These are phyloP conservation scores for Diutina pseudorugosa DNA, from an alignment of 1,139 yeast species.

Conservation along the genomic window DNA sequence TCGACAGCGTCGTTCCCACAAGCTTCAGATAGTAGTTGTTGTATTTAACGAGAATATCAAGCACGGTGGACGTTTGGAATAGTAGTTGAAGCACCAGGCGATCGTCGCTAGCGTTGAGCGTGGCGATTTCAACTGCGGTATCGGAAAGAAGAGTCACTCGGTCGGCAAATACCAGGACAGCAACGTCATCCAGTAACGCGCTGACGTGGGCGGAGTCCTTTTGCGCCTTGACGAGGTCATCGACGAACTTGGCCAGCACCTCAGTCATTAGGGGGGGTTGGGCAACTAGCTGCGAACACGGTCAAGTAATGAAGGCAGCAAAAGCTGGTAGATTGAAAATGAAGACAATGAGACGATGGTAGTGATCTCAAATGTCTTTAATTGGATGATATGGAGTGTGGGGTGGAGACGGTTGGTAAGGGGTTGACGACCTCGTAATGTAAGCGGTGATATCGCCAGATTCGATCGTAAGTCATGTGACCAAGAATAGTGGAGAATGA, in stretches of 20 bases:
- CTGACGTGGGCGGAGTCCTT: background rate
- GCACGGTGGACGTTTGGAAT: background rate
- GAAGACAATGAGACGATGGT: too few species aligned
- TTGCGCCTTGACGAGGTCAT: background rate
- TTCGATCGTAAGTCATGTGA: too few species aligned
- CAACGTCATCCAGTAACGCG: background rate
- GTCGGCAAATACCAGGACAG: background rate
- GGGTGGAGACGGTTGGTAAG: too few species aligned
- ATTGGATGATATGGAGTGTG: too few species aligned
- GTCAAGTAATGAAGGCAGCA: too few species aligned
- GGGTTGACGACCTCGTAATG: too few species aligned
- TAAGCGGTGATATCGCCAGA: too few species aligned
- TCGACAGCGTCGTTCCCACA: background rate
- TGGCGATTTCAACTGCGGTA: background rate
- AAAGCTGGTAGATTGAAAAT: too few species aligned
- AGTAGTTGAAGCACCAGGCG: background rate
- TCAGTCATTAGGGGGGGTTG: background rate
- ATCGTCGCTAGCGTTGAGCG: background rate
- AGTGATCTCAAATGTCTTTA: too few species aligned
- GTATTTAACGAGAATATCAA: background rate
- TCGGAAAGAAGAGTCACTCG: background rate
- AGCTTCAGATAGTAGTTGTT: background rate
- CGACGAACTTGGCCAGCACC: background rate
- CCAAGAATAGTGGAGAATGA: too few species aligned
- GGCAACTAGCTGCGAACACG: too few species aligned